phyloP scores from a whole-genome alignment of 768 basidiomycete genomes.

The Kwoniella heveanensis region DNA sequence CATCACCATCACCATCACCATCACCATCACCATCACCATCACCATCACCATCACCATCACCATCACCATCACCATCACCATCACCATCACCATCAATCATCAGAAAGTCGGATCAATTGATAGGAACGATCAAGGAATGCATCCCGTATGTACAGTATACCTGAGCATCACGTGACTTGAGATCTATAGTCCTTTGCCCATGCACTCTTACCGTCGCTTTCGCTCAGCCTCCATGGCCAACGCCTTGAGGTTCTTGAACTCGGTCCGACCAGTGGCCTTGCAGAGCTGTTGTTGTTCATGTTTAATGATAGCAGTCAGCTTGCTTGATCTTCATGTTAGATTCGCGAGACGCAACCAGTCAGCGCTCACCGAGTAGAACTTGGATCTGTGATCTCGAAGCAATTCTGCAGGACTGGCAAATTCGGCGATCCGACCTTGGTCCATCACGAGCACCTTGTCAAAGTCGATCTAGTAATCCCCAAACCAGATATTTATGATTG shows the following conservation, averaged over 20 bases:
- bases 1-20: too few species aligned
- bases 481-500: too few species aligned
- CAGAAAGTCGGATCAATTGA: too few species aligned
- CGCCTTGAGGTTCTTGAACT: constrained; percentile 50
- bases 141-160: not conserved
- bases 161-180: not conserved
- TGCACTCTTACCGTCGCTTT: constrained; percentile 15
- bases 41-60: too few species aligned
- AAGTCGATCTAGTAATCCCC: constrained; percentile 77
- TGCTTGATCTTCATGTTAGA: too few species aligned
- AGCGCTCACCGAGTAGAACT: constrained; percentile 47
- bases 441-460: constrained; percentile 64
- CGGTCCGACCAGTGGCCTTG: constrained; percentile 51
- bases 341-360: not conserved
- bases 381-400: constrained; percentile 48
- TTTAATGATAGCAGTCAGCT: too few species aligned
- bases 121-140: too few species aligned
- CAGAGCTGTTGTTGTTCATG: constrained; percentile 36
- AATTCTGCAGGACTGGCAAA: constrained; percentile 60
- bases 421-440: constrained; percentile 75
- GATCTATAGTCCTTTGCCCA: too few species aligned
- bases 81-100: too few species aligned
- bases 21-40: too few species aligned
- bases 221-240: constrained; percentile 49
- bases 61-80: too few species aligned